Conservation (phyloP, 2,329 filamentous ascomycete genomes). For the Dactylellina drechsleri region DNA sequence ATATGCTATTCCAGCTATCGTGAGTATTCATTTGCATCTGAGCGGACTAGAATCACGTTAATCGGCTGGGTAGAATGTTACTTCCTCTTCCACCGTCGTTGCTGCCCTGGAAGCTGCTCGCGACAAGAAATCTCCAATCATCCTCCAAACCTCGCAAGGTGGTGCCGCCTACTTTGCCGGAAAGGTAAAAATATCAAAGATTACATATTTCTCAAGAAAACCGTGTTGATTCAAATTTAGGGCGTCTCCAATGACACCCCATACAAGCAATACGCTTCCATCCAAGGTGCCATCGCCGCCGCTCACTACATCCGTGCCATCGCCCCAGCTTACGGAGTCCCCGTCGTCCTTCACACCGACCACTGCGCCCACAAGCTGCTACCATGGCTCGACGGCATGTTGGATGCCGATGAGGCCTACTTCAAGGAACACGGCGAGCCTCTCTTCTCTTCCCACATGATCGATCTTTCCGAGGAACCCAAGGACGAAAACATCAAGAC, state of each 20-base stretch:
- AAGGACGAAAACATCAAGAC: constrained; percentile 91
- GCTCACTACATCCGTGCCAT: constrained; percentile 93
- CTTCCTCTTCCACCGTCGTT: constrained; percentile 87
- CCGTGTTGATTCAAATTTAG: constrained; percentile 60
- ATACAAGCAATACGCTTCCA: constrained; percentile 81
- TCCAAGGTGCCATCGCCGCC: constrained; percentile 85
- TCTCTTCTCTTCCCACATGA: constrained; percentile 98
- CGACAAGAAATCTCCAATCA: constrained; percentile 88
- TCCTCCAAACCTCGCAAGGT: constrained; percentile 93
- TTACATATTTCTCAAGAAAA: constrained; percentile 57
- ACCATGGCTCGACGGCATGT: constrained; percentile 95
- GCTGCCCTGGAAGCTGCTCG: constrained; percentile 92
- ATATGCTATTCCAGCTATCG: constrained; percentile 87
- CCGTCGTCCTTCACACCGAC: constrained; percentile 94
- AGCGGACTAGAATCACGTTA: not conserved
- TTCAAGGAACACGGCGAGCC: constrained; percentile 94
- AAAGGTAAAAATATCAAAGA: constrained; percentile 68
- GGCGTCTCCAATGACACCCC: constrained; percentile 75
- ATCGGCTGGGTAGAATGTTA: constrained; percentile 74
- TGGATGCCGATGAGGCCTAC: constrained; percentile 91
- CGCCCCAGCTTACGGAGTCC: constrained; percentile 86
- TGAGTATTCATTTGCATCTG: constrained; percentile 61
- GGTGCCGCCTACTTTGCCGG: constrained; percentile 92
- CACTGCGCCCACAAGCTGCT: constrained; percentile 99
- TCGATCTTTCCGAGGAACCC: constrained; percentile 91